Evolutionary conservation across 2,329 filamentous ascomycete genomes (phyloP).

Genomic region (Diaporthe aspalathi): DNA sequence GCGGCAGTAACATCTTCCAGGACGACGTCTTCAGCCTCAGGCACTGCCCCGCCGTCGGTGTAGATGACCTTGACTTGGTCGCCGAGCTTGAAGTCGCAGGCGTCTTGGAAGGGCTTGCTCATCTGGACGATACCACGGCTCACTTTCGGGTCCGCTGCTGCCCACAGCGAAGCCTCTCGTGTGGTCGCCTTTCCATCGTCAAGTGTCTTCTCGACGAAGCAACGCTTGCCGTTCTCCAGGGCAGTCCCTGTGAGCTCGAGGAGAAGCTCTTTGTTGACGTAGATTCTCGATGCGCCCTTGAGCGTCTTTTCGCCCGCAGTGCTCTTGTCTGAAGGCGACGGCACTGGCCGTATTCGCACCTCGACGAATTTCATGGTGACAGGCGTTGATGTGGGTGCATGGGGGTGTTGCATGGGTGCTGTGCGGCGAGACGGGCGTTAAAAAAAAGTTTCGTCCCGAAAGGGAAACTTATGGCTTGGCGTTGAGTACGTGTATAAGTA

Average conservation of each 20-base stretch:
- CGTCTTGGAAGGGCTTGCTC: slow-evolving; percentile 78
- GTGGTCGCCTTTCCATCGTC: slow-evolving; percentile 36
- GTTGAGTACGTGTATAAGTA: not conserved
- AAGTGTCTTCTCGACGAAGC: slow-evolving; percentile 43
- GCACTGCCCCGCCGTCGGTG: slow-evolving; percentile 60
- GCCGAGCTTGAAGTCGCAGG: slow-evolving; percentile 77
- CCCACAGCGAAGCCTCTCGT: slow-evolving; percentile 63
- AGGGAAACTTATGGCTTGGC: slow-evolving; percentile 6
- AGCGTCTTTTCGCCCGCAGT: slow-evolving; percentile 55
- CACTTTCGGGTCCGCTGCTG: slow-evolving; percentile 64
- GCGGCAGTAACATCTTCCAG: slow-evolving; percentile 68
- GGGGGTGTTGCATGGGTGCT: not conserved
- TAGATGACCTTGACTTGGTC: slow-evolving; percentile 73
- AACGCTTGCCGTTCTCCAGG: slow-evolving; percentile 55
- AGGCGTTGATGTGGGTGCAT: not conserved
- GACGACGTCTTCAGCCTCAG: slow-evolving; percentile 67
- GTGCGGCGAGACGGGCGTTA: not conserved
- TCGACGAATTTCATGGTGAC: slow-evolving; percentile 39
- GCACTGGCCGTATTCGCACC: slow-evolving; percentile 56
- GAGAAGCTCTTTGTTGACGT: slow-evolving; percentile 60
- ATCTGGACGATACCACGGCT: slow-evolving; percentile 77
- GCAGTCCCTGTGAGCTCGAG: slow-evolving; percentile 55
- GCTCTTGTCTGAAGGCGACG: slow-evolving; percentile 49
- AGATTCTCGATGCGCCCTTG: slow-evolving; percentile 58
- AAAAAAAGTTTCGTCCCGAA: slow-evolving; percentile 10